Evolutionary conservation across 179 eudicot species (phyloP), one percentile per base, ranked within the genome.

Genomic region (Actinidia arguta): DNA sequence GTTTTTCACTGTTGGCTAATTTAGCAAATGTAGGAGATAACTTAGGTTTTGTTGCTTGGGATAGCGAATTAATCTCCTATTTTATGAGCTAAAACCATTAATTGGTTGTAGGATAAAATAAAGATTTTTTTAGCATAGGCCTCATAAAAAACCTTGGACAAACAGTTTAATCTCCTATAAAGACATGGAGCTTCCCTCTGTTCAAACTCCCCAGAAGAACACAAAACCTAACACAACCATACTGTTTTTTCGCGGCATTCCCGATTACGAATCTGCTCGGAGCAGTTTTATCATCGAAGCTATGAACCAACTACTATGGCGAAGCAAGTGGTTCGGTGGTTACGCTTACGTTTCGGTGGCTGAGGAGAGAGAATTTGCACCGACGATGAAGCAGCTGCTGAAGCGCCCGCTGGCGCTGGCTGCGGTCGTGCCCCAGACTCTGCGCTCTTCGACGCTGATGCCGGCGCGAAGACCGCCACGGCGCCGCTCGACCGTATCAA

Each of bases 401-500:
- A 83, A 94, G 88, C 92, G 93, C 79, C 98, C 95, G 0, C 71
- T 92, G 10, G 91, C 97, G 2, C 5, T 90, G 52, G 82, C 90
- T 22, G 93, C 92, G 0, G 81, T 93, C 78, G 86, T 94, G 11
- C 95, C 98, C 4, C 90, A 85, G 98, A 93, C 18, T 94, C 87
- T 0, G 92, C 97, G 6, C 91, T 94, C 18, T 93, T 94, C 52
- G 90, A 86, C 58, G 94, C 98, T 25, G 97, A 95, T 14, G 97
- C 97, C 61, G 92, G 92, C 22, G 95, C 97, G 0, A 94, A 94
- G 74, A 89, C 92, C 46, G 85, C 92, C 69, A 94, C 95, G 24
- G 97, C 97, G 13, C 98, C 98, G 12, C 95, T 93, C 39, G 97
- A 94, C 83, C 93, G 98, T 4, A 88, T 93, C 76, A 94, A 94